Base-by-base conservation (phyloP, 257 asterid genomes). In the Petunia axillaris region DNA sequence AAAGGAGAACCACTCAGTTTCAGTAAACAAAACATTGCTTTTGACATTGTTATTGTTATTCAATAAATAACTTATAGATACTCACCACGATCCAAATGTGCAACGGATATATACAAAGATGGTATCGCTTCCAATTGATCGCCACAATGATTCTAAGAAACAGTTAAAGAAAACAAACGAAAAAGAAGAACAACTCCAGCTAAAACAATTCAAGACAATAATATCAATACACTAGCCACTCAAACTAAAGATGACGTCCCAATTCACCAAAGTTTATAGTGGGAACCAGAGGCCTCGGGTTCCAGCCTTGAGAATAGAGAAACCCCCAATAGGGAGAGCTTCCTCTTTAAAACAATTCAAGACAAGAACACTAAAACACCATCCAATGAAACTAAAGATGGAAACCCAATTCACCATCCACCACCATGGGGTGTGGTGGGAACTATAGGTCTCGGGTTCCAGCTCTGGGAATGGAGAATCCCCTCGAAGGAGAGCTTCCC, bases 51-150 rank as follows among this genome's bases (percentile, higher is more conserved):
- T 7, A 41, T 39, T 4, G 39, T 3, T 7, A 35, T 10, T 35
- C 5, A 77, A 57, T 37, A 81, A 77, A 73, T 36, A 25, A 73
- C 48, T 70, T 65, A 25, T 25, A 25, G 63, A 46, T 43, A 85
- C 99, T 83, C 64, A 95, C 99, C 96, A 95, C 98, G 8, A 89
- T 94, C 99, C 98, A 95, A 87, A 93, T 94, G 90, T 95, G 98
- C 94, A 95, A 83, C 0, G 98, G 98, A 78, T 89, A 77, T 10
- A 87, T 80, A 85, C 99, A 95, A 0, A 85, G 87, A 82, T 92
- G 96, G 86, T 95, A 94, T 62, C 90, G 82, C 86, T 88, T 85
- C 99, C 99, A 95, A 87, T 90, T 95, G 81, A 95, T 87, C 7
- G 90, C 97, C 79, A 95, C 98, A 82, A 94, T 94, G n/a, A 94